phyloP scores from a whole-genome alignment of 1,139 yeast genomes.

The Kluyveromyces sp. region DNA sequence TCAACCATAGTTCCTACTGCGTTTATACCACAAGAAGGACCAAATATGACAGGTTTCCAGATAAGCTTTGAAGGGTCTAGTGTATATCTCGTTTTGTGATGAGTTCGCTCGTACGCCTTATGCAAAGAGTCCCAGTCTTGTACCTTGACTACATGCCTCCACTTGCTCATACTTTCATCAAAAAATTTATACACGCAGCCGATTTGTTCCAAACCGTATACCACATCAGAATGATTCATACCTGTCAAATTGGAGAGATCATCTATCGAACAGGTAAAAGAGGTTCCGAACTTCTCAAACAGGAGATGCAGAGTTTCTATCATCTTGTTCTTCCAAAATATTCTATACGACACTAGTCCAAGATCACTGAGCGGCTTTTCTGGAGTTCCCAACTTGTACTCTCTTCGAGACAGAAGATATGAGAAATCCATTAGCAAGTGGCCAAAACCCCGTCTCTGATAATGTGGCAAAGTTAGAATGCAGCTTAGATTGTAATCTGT shows the following conservation, averaged over 20 bases:
- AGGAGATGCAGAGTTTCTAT: conserved; percentile 34
- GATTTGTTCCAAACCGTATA: conserved; percentile 77
- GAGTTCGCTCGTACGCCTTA: conserved; percentile 46
- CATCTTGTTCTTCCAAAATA: conserved; percentile 73
- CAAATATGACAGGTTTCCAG: conserved; percentile 81
- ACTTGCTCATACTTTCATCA: conserved; percentile 25
- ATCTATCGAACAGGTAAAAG: conserved; percentile 42
- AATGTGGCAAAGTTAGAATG: conserved; percentile 80
- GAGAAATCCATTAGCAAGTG: conserved; percentile 83
- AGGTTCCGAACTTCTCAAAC: conserved; percentile 5
- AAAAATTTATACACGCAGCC: conserved; percentile 39
- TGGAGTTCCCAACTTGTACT: conserved; percentile 82
- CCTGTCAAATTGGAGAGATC: conserved; percentile 67
- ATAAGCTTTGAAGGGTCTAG: conserved; percentile 48
- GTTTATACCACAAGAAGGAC: conserved; percentile 73
- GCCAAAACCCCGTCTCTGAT: conserved; percentile 87
- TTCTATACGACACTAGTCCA: conserved; percentile 78
- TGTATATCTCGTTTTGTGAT: conserved; percentile 45
- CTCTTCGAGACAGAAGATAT: conserved; percentile 66
- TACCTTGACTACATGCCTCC: conserved; percentile 48
- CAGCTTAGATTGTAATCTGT: conserved; percentile 83
- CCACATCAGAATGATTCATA: conserved; percentile 79
- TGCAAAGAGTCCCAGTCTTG: conserved; percentile 42
- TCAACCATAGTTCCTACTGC: conserved; percentile 33
- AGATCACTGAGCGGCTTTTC: conserved; percentile 88